Evolutionary conservation across 2,329 filamentous ascomycete species (phyloP), one percentile per base, ranked within the genome.

Genomic region (Pseudogymnoascus sp.): DNA sequence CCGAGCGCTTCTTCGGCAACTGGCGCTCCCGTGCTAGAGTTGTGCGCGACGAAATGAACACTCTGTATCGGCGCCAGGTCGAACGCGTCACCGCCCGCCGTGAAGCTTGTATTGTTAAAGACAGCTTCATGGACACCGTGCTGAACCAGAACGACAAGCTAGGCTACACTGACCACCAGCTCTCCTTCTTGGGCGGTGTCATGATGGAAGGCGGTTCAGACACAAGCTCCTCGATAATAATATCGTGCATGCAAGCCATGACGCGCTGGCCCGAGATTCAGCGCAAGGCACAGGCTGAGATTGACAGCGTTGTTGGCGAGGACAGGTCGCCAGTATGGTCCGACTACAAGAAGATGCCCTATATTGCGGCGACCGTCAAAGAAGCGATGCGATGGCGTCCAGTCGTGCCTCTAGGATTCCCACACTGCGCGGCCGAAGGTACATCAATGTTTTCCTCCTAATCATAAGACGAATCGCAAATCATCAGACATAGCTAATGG

Each of bases 231-330:
- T 60, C 71, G 1, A 73, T 70, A 1, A 63, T 76, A 3, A 61
- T 72, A 1, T 69, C 67, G 5, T 77, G 75, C 64, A 68, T 77
- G 8, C 72, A 75, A 45, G 77, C 77, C 2, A 61, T 61, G 60
- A 58, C 61, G 29, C 26, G 33, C 19, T 61, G 39, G 64, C 78
- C 77, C 0, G 72, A 74, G 4, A 70, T 80, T 0, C 79, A 81
- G 64, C 65, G 66, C 21, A 81, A 80, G 63, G 79, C 78, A 0
- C 78, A 77, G 63, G 70, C 69, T 12, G 74, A 78, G 60, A 69
- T 84, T 21, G 80, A 84, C 62, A 67, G 69, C 2, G 76, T 82
- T 1, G 73, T 82, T n/a, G 79, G 79, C 1, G 68, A 69, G 2
- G 69, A 73, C 35, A 71, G 80, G 4, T 70, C 82, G 0, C 81